phyloP scores from a whole-genome alignment of 2,329 filamentous ascomycete genomes.

The Pseudogymnoascus sp. region DNA sequence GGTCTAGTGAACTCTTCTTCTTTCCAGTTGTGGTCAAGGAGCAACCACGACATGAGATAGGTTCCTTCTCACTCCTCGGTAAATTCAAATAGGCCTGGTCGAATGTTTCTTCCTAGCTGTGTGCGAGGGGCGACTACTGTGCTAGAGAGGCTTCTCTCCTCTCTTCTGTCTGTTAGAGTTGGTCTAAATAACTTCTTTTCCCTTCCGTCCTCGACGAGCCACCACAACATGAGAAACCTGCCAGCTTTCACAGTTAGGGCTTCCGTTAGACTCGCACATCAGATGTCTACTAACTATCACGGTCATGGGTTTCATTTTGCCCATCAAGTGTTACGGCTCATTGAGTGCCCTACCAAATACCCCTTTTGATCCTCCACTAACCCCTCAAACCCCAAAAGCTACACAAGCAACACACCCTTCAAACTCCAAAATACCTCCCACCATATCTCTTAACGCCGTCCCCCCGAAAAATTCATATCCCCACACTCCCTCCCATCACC shows the following conservation, averaged over 20 bases:
- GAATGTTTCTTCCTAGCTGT: not conserved
- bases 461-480: slow-evolving; percentile 13
- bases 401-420: not conserved
- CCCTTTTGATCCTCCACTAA: not conserved
- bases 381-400: not conserved
- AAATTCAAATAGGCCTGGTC: not conserved
- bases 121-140: not conserved
- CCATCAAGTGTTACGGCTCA: not conserved
- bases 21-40: not conserved
- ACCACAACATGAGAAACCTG: not conserved
- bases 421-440: not conserved
- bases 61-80: not conserved
- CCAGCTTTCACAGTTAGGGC: not conserved
- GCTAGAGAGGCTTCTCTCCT: not conserved
- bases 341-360: not conserved
- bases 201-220: not conserved
- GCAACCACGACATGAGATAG: not conserved
- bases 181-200: not conserved
- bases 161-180: not conserved
- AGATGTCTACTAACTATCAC: not conserved
- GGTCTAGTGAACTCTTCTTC: not conserved
- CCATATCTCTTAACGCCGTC: not conserved
- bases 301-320: not conserved
- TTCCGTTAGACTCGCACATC: not conserved
- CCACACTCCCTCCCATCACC: not conserved